Evolutionary conservation across 2,329 filamentous ascomycete genomes (phyloP), one percentile per base, ranked within the genome.

Genomic region (Ascochyta pisi): DNA sequence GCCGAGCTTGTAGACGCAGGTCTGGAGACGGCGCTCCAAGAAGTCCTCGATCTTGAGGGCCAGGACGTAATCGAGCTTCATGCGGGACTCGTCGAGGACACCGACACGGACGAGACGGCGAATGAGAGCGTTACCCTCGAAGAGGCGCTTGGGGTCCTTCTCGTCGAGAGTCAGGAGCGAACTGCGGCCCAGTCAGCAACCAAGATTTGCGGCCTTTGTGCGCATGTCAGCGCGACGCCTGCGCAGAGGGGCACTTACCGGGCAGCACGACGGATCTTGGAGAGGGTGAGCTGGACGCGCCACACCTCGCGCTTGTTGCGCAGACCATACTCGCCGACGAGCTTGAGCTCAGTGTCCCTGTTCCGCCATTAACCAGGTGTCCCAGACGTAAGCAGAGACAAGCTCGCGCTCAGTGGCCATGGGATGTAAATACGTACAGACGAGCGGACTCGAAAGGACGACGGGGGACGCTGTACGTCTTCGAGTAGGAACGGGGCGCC

Each of bases 1-100:
- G 77, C 95, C 95, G 76, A 99, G 93, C 91, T 99, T 98, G 90
- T 96, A 98, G 82, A 99, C 95, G 78, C 94, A 96, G 76, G 95
- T 99, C 89, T 99, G 94, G 73, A 98, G 93, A 83, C 95, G 93
- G 77, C 95, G 94, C 90, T 99, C 95, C 84, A 99, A 88, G 90
- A 99, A 99, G 84, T 99, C 95, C 84, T 99, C 95, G 77, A 96
- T 90, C 88, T 96, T 96, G 63, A 99, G 89, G 84, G 95, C 95
- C 79, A 99, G 86, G 79, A 99, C 95, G 90, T 99, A 97, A 97
- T 99, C 95, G 87, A 99, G 95, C 91, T 97, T 99, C 95, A 99
- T 99, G 88, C 95, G 95, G 81, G 93, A 93, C 87, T 99, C 95
- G 82, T 99, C 95, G 78, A 99, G 92, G 78, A 99, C 95, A 91